phyloP scores from a whole-genome alignment of 179 eudicot genomes.

The Vitellaria paradoxa region DNA sequence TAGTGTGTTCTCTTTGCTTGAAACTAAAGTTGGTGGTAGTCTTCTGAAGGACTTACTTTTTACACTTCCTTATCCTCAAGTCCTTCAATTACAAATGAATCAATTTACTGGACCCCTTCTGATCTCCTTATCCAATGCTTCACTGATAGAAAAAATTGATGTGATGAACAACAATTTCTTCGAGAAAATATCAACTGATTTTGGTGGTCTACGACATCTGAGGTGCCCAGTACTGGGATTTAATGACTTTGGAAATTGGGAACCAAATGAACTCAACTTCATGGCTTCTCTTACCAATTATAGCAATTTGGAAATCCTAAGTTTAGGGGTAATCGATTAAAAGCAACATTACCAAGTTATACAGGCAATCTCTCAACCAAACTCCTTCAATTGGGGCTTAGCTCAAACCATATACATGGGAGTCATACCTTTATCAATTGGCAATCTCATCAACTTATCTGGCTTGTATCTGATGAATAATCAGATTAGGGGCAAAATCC shows the following conservation, averaged over 20 bases:
- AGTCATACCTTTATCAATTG: constrained; percentile 22
- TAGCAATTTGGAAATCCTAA: constrained; percentile 9
- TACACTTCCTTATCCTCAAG: neutral
- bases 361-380: constrained; percentile 16
- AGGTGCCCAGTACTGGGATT: too few relatives aligned
- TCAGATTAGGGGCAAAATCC: constrained; percentile 21
- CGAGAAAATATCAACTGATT: neutral
- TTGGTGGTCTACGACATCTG: neutral
- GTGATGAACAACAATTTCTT: neutral
- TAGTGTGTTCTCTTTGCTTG: neutral
- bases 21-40: neutral
- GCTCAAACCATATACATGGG: constrained; percentile 14
- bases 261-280: constrained; percentile 17
- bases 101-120: constrained; percentile 2
- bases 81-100: neutral
- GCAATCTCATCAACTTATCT: constrained; percentile 15
- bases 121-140: neutral
- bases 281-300: constrained; percentile 18
- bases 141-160: neutral
- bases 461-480: constrained; percentile 10
- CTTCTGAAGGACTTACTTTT: neutral
- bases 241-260: neutral
- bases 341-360: constrained; percentile 9
- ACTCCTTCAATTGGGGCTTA: neutral
- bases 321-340: neutral